phyloP scores from a whole-genome alignment of 2,329 filamentous ascomycete genomes.

The Sporothrix schenckii region DNA sequence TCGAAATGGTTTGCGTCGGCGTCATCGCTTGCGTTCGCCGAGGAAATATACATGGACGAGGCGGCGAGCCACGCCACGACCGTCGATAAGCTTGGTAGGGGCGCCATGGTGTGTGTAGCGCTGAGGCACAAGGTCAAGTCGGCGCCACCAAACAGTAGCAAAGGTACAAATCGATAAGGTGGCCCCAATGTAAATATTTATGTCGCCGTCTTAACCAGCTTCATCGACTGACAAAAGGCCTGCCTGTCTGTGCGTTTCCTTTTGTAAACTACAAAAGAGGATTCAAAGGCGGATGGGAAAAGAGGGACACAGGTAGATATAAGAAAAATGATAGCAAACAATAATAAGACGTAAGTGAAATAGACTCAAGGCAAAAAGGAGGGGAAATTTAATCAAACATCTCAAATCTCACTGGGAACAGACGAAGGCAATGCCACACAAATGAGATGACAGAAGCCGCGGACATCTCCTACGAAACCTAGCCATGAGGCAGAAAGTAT shows the following conservation, averaged over 20 bases:
- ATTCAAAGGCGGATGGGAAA: neutral
- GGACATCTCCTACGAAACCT: neutral
- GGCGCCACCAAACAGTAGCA: neutral
- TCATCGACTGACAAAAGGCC: neutral
- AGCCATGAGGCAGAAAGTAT: constrained; percentile 5
- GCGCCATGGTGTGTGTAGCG: neutral
- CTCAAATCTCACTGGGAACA: too few species aligned
- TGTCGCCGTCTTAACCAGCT: neutral
- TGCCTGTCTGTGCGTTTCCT: neutral
- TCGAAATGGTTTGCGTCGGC: neutral
- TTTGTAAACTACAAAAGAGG: neutral
- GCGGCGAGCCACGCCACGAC: neutral
- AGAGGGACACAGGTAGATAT: neutral
- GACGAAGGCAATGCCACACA: neutral
- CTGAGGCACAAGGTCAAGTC: neutral
- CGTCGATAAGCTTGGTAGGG: neutral
- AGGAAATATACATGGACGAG: neutral
- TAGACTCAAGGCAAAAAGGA: neutral
- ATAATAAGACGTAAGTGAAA: neutral
- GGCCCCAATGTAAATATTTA: neutral
- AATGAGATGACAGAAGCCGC: neutral
- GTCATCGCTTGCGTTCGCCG: neutral
- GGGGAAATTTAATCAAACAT: neutral
- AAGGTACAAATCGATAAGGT: neutral
- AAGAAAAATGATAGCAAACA: neutral